Evolutionary conservation across 1,284 basidiomycete species (phyloP).

Genomic region (Microbotryomycetes sp.): DNA sequence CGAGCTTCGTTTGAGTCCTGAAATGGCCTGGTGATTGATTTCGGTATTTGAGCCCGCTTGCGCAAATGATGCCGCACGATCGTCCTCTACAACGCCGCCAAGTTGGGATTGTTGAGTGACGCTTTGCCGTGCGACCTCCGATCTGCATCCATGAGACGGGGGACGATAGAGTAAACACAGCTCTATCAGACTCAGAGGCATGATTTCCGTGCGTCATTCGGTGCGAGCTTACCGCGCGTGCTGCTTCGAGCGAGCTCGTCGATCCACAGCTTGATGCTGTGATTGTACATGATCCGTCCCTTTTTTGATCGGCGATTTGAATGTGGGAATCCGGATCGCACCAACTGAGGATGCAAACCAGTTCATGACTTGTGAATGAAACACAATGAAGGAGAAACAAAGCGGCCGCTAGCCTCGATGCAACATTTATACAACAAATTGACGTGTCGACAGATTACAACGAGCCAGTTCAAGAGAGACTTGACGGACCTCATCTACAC

Average conservation of each 20-base stretch:
- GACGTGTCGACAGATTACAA: not conserved
- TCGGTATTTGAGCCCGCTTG: not conserved
- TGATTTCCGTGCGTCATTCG: too few species aligned
- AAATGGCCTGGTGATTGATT: too few species aligned
- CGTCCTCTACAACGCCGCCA: not conserved
- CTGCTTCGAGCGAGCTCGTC: not conserved
- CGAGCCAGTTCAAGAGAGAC: not conserved
- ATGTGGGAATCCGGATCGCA: constrained; percentile 18
- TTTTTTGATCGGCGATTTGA: constrained; percentile 5
- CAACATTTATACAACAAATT: not conserved
- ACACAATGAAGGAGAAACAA: not conserved
- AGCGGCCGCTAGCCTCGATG: not conserved
- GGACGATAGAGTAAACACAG: not conserved
- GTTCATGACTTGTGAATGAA: too few species aligned
- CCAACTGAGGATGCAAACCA: not conserved
- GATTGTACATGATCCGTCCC: not conserved
- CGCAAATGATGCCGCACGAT: not conserved
- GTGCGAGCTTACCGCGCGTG: not conserved
- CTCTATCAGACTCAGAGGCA: too few species aligned
- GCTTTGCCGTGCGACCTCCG: too few species aligned
- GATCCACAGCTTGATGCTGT: not conserved
- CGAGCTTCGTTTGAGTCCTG: too few species aligned
- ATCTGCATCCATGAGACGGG: not conserved
- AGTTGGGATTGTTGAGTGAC: too few species aligned
- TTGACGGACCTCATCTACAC: not conserved